Evolutionary conservation across 371 early-diverging fungal species (phyloP).

Genomic region (Mucor indicus): DNA sequence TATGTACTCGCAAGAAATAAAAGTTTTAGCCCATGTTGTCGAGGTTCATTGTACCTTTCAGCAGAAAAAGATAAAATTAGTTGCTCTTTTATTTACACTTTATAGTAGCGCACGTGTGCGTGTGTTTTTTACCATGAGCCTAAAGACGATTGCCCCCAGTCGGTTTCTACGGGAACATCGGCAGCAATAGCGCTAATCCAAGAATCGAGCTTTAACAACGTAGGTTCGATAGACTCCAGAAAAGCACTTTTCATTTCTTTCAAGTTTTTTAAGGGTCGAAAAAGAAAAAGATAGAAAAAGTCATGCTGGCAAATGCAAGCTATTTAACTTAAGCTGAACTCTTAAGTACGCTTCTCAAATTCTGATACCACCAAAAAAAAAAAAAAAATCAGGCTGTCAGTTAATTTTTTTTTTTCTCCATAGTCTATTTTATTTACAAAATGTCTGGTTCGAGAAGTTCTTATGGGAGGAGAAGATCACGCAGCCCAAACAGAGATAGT

Average conservation of each 20-base stretch:
- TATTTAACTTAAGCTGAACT: no score
- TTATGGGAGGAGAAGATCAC: slow-evolving; percentile 12
- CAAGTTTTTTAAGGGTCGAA: background rate
- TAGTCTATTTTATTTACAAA: background rate
- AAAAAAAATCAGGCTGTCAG: background rate
- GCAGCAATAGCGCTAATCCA: slow-evolving; percentile 44
- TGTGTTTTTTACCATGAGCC: slow-evolving; percentile 51
- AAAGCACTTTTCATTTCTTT: slow-evolving; percentile 8
- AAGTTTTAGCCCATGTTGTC: slow-evolving; percentile 59
- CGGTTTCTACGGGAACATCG: slow-evolving; percentile 54
- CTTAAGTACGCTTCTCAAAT: no score
- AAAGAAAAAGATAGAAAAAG: background rate
- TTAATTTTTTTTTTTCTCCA: slow-evolving; percentile 1
- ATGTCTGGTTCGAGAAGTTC: slow-evolving; percentile 5
- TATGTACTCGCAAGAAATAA: slow-evolving; percentile 46
- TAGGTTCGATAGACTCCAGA: slow-evolving; percentile 21
- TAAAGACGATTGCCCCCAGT: slow-evolving; percentile 53
- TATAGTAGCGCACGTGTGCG: slow-evolving; percentile 24
- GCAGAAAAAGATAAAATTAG: background rate
- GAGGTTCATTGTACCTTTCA: slow-evolving; percentile 65
- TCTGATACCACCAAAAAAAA: no score
- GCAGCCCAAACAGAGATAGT: slow-evolving; percentile 8
- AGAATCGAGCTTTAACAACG: slow-evolving; percentile 26
- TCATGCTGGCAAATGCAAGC: no score
- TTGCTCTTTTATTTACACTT: background rate